These are phyloP conservation scores for Desmodesmus armatus DNA, from an alignment of 139 green algal genomes.

Conservation along the genomic window DNA sequence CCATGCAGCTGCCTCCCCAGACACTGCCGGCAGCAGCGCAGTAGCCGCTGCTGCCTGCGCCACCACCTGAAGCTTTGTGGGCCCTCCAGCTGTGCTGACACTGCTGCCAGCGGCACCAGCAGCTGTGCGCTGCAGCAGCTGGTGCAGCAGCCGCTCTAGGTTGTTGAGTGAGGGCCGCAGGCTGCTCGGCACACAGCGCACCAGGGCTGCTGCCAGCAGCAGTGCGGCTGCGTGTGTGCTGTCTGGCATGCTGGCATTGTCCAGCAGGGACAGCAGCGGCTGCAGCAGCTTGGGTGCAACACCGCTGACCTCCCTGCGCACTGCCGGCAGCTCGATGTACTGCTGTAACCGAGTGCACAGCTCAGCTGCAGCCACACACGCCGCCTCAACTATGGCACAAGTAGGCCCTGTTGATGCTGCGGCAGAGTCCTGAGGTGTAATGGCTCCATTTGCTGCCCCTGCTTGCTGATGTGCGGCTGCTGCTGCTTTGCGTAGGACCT, in stretches of 20 bases:
- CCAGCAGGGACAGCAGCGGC: constrained; percentile 34
- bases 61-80: constrained; percentile 7
- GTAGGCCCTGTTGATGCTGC: not conserved
- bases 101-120: constrained; percentile 13
- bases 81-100: not conserved
- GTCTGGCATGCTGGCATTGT: not conserved
- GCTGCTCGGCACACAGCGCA: constrained; percentile 23
- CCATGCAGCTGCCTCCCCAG: constrained; percentile 54
- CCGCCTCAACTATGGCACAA: not conserved
- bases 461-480: not conserved
- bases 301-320: constrained; percentile 54
- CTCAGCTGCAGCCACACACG: not conserved
- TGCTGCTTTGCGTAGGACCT: constrained; percentile 31
- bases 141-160: constrained; percentile 40
- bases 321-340: constrained; percentile 63
- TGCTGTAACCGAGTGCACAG: constrained; percentile 55
- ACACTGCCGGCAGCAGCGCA: constrained; percentile 45
- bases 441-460: not conserved
- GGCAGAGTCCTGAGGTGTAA: not conserved
- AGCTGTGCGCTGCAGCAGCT: constrained; percentile 2
- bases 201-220: constrained; percentile 8
- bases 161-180: constrained; percentile 7
- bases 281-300: constrained; percentile 51
- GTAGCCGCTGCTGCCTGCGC: constrained; percentile 13
- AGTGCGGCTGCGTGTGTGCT: constrained; percentile 4